Evolutionary conservation across 257 asterid species (phyloP), one percentile per base, ranked within the genome.

Genomic region (Solanum medicagineum): DNA sequence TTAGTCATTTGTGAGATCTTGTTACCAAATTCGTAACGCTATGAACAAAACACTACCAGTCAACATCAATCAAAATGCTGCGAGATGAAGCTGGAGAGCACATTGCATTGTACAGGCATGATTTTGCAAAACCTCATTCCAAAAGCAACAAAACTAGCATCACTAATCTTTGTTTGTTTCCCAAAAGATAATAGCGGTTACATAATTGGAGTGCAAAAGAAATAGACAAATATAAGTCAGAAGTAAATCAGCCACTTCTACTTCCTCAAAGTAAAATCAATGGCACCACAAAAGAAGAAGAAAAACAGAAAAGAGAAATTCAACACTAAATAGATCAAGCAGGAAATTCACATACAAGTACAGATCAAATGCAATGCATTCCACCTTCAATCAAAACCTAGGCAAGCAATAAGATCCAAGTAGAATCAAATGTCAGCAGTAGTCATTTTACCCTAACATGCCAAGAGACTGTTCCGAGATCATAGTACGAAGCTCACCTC

Each of bases 401-500:
- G 65, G 49, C 47, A 26, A 51, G 83, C 47, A 26, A 26, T 9
- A 53, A 16, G 15, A 16, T 26, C 65, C 63, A 77, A 26, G 26
- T 77, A 77, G 24, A 77, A 26, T 77, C 65, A 53, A 77, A 77
- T 77, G 83, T 77, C 44, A 51, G 44, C 65, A 9, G 17, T 26
- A 16, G 79, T 51, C 49, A 53, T 26, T 53, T 53, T 77, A 77
- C 83, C 63, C 83, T 15, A 77, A 77, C 83, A 77, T 51, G 83
- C 83, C 53, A 79, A 79, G 49, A 5, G 44, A 79, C 83, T 26
- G 47, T 53, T 79, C 3, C n/a, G 44, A 79, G 59, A 51, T 10
- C 49, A 53, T 26, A 10, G 65, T 79, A 79, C 29, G 19, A 79
- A 77, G 44, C 81, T 83, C 89, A 95, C 99, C 99, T 94, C 97